A percentile compares a stretch with the other conserved stretches of the same genome.
Evolutionary conservation across 768 basidiomycete species (phyloP).

Genomic region (Xanthoconium stramineum): DNA sequence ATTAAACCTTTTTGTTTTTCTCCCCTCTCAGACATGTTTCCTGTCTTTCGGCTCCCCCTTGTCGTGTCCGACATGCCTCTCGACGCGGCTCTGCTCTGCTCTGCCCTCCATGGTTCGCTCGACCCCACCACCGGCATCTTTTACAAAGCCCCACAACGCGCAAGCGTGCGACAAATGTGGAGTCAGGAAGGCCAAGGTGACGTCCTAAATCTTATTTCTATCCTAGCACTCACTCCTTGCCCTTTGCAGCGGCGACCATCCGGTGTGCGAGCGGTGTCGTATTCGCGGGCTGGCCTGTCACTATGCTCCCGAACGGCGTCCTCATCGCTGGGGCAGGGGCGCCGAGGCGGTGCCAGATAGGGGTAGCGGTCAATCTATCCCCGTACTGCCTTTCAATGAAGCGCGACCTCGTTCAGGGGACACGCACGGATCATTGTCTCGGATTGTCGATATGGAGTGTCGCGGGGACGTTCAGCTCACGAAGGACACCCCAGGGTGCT

Average conservation of each 20-base stretch:
- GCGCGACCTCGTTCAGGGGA: too few relatives aligned
- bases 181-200: conserved; percentile 68
- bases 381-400: not conserved
- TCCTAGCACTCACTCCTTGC: conserved; percentile 38
- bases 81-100: conserved; percentile 11
- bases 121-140: conserved; percentile 66
- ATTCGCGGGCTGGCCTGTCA: conserved; percentile 57
- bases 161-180: conserved; percentile 79
- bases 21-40: not conserved
- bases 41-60: not conserved
- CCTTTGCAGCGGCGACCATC: conserved; percentile 68
- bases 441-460: not conserved
- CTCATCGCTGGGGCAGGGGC: not conserved
- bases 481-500: too few relatives aligned
- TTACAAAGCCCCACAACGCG: conserved; percentile 60
- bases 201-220: conserved; percentile 6
- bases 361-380: not conserved
- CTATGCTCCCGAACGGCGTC: conserved; percentile 59
- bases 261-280: conserved; percentile 63
- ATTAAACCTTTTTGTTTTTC: not conserved
- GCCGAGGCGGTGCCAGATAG: conserved; percentile 2
- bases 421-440: not conserved
- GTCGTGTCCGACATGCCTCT: conserved; percentile 2
- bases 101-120: conserved; percentile 54
- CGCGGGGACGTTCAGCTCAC: too few relatives aligned